Conservation (phyloP, 495 filamentous ascomycete genomes). For the Mytilinidion resinicola region DNA sequence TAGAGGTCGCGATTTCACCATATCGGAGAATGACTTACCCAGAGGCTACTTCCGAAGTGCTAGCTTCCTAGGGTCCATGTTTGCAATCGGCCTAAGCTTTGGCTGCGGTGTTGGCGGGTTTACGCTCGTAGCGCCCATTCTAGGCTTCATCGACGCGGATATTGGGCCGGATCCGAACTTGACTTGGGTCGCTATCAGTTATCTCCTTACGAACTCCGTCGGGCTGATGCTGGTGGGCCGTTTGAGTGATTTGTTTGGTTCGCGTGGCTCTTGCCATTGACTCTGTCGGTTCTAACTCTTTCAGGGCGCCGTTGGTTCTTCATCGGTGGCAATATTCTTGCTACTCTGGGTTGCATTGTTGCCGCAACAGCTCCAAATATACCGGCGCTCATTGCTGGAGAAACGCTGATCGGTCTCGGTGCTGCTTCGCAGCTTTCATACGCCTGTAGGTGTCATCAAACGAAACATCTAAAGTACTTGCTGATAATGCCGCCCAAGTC, state of each 20-base stretch:
- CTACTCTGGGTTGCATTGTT: constrained; percentile 30
- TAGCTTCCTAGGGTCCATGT: constrained; percentile 25
- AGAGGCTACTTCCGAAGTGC: constrained; percentile 18
- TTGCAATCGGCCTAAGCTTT: constrained; percentile 23
- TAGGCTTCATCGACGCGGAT: constrained; percentile 25
- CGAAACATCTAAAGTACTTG: background rate
- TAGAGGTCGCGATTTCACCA: constrained; percentile 17
- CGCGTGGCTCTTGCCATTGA: background rate
- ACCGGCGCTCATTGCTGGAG: constrained; percentile 26
- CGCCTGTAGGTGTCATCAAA: constrained; percentile 11
- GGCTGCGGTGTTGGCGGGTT: constrained; percentile 22
- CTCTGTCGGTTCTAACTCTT: background rate
- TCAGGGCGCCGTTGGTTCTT: constrained; percentile 27
- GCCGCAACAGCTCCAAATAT: constrained; percentile 30
- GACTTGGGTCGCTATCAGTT: constrained; percentile 31
- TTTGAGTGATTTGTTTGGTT: constrained; percentile 34
- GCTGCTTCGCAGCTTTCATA: constrained; percentile 30
- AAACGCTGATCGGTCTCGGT: constrained; percentile 31
- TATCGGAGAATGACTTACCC: constrained; percentile 15
- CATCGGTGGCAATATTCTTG: constrained; percentile 28
- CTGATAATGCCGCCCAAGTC: constrained; percentile 4
- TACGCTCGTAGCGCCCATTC: constrained; percentile 16
- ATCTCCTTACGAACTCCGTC: constrained; percentile 30
- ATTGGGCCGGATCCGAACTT: constrained; percentile 26
- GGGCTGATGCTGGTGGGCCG: constrained; percentile 31